phyloP scores from a whole-genome alignment of 176 grass and related monocot species.

The Eleusine coracana region DNA sequence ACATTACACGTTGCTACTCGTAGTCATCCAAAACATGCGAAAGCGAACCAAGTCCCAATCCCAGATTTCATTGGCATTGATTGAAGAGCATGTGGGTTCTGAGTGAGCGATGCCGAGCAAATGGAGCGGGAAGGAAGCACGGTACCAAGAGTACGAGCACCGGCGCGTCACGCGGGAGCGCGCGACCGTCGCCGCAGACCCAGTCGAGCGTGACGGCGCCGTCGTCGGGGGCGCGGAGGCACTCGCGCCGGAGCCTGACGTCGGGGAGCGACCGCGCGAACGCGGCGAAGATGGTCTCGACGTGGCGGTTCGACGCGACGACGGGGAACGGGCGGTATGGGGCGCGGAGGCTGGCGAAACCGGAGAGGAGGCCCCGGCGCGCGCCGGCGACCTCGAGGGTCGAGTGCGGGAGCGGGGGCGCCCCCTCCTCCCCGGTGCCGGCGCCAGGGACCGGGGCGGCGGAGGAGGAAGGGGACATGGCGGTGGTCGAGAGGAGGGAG shows the following conservation, averaged over 20 bases:
- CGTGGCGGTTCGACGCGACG: conserved; percentile 71
- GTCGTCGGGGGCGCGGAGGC: conserved; percentile 72
- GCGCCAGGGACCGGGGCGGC: not conserved
- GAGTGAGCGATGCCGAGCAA: not conserved
- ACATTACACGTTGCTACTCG: not conserved
- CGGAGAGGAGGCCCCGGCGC: conserved; percentile 56
- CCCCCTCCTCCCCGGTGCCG: conserved; percentile 22
- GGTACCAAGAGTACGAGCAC: conserved; percentile 86
- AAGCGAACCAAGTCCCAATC: not conserved
- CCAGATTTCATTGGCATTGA: not conserved
- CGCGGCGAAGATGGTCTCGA: conserved; percentile 92
- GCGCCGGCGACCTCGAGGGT: conserved; percentile 75
- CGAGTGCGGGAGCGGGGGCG: conserved; percentile 37
- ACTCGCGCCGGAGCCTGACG: conserved; percentile 66
- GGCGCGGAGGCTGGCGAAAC: conserved; percentile 71
- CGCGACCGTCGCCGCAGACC: conserved; percentile 72
- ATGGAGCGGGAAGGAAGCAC: conserved; percentile 1
- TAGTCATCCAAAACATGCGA: not conserved
- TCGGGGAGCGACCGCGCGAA: conserved; percentile 64
- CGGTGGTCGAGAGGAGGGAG: conserved; percentile 11
- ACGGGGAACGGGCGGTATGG: conserved; percentile 79
- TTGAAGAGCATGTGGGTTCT: not conserved
- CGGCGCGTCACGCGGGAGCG: conserved; percentile 60
- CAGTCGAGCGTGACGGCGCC: conserved; percentile 87
- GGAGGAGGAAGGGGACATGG: conserved; percentile 20